Base-by-base conservation (phyloP, 805 yeast species). In the Schwanniomyces occidentalis region DNA sequence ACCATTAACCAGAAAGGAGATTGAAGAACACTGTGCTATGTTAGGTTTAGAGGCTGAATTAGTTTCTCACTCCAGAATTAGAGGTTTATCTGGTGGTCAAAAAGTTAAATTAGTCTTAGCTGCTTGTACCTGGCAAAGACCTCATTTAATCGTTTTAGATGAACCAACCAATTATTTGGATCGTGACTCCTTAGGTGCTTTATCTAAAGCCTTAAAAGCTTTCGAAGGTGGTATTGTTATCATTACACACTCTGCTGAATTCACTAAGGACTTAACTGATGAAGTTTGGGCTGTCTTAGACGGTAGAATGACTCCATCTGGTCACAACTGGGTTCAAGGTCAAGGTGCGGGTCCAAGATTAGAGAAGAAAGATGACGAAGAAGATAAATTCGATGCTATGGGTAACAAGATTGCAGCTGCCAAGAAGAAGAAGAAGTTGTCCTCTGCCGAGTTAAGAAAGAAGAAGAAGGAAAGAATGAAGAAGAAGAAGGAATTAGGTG, bases 381-480 rank as follows among this genome's bases (percentile, higher is more conserved):
- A 85, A 70, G 98, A 91, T 71, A 87, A 90, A 76, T 91, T 93
- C 78, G 99, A 93, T 77, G 99, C 98, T 63, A 88, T 93, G 95
- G 99, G 99, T 80, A 93, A 93, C 96, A 93, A 93, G 95, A 82
- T 93, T 73, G 90, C 88, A 63, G 75, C 85, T 69, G 87, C 78
- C 70, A 87, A 89, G 85, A 93, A 93, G 95, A 90, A 85, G 83
- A 78, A 80, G 73, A 93, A 93, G 86, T 80, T 93, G 66, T 86
- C 97, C 55, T 89, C 98, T 68, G 97, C 99, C 53, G 99, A 93
- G 75, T 79, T 91, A 71, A 88, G 99, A 84, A 93, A 93, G 96
- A 93, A 93, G 96, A 93, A 93, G 97, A 93, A 93, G 95, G 99
- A 93, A 79, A 89, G 99, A 84, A 90, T 93, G 98, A 88, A 85